Conservation (phyloP, 164 flowering plant species). For the Malania oleifera region DNA sequence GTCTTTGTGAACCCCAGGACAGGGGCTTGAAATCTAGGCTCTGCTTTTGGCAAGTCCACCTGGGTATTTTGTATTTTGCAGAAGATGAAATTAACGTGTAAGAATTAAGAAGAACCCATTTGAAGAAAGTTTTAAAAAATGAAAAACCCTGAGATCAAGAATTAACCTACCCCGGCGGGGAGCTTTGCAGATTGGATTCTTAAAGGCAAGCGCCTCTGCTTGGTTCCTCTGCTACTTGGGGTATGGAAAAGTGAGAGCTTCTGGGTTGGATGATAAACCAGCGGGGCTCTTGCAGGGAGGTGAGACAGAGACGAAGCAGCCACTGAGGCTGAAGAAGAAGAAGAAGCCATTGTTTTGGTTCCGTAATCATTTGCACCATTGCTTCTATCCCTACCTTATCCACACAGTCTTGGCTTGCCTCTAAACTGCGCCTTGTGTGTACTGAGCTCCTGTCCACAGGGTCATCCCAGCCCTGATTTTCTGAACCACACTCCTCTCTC, state of each 20-base stretch:
- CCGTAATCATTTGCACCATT: neutral
- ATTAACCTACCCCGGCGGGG: slow-evolving; percentile 55
- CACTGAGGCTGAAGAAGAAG: too few relatives aligned
- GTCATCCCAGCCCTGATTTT: too few relatives aligned
- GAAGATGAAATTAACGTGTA: neutral
- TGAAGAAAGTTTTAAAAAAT: neutral
- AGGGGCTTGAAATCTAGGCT: slow-evolving; percentile 67
- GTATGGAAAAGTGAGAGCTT: slow-evolving; percentile 5
- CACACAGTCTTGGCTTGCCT: neutral
- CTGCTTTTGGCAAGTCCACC: slow-evolving; percentile 71
- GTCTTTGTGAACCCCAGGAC: slow-evolving; percentile 81
- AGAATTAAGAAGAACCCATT: neutral
- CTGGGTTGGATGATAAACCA: slow-evolving; percentile 5
- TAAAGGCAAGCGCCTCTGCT: slow-evolving; percentile 24
- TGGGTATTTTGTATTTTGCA: slow-evolving; percentile 25
- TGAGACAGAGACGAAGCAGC: slow-evolving; percentile 26
- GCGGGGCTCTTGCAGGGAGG: slow-evolving; percentile 16
- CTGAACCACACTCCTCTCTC: neutral
- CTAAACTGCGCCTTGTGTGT: neutral
- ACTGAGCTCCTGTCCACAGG: neutral
- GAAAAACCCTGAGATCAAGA: neutral
- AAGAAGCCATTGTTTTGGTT: slow-evolving; percentile 36
- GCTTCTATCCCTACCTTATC: neutral
- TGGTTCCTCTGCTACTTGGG: slow-evolving; percentile 4
- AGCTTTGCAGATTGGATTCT: slow-evolving; percentile 61